Evolutionary conservation across 2,329 filamentous ascomycete genomes (phyloP).

Genomic region (Colletotrichum ledebouriae): DNA sequence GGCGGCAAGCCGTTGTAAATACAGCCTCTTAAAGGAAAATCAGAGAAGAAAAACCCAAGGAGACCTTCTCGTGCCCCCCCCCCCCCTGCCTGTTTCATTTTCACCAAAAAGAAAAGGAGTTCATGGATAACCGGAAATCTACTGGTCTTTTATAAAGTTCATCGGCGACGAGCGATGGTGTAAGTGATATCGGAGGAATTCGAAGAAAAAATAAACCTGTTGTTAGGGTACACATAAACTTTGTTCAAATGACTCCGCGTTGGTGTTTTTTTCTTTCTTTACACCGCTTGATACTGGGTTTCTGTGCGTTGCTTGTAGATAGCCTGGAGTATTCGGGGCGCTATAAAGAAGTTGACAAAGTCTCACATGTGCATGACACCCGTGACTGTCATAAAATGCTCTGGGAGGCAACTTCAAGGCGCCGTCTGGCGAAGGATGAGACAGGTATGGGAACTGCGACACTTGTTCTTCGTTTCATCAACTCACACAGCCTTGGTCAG

Average conservation of each 20-base stretch:
- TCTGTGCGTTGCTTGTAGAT: constrained; percentile 4
- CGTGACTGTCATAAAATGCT: too few species aligned
- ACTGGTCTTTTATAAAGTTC: constrained; percentile 17
- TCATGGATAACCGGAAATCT: constrained; percentile 34
- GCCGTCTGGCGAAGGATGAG: too few species aligned
- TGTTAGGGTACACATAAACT: constrained; percentile 19
- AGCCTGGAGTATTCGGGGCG: constrained; percentile 16
- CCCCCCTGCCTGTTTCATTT: constrained; percentile 15
- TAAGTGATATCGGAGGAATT: constrained; percentile 16
- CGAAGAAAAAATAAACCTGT: constrained; percentile 14
- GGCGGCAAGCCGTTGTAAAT: constrained; percentile 83
- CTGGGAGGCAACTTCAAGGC: too few species aligned
- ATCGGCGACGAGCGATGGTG: constrained; percentile 18
- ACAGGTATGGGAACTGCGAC: too few species aligned
- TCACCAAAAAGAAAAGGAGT: constrained; percentile 13
- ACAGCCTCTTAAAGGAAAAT: constrained; percentile 5
- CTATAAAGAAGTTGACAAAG: constrained; percentile 5
- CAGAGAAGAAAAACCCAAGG: not conserved
- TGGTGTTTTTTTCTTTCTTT: too few species aligned
- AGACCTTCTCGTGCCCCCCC: not conserved
- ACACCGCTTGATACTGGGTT: too few species aligned
- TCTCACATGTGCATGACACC: not conserved
- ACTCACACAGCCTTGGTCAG: too few species aligned
- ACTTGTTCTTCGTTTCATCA: too few species aligned
- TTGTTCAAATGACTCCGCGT: not conserved